phyloP scores from a whole-genome alignment of 1,284 basidiomycete species.

The Pascua sp. region DNA sequence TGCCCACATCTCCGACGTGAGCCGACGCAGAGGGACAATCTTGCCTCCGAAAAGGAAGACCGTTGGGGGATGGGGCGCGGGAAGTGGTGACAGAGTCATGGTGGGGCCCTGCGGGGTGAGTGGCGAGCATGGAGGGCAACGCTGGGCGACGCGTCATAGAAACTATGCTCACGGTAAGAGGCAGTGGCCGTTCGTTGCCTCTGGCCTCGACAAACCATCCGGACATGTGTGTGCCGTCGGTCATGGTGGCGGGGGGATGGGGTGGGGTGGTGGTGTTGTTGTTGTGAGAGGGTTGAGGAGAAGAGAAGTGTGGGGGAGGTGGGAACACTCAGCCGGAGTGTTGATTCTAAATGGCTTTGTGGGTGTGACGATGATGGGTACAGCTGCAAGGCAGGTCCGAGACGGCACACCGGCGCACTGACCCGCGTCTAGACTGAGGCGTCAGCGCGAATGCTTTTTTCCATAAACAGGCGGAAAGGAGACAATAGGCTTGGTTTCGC shows the following conservation, averaged over 20 bases:
- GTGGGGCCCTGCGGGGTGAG: slow-evolving; percentile 34
- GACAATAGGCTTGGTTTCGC: no score
- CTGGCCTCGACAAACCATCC: slow-evolving; percentile 76
- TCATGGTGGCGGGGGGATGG: slow-evolving; percentile 4
- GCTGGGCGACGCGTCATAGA: slow-evolving; percentile 21
- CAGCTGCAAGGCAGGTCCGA: no score
- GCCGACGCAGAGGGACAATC: slow-evolving; percentile 74
- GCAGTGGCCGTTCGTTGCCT: slow-evolving; percentile 74
- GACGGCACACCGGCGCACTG: no score
- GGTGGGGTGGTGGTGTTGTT: neutral
- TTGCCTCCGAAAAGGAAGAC: slow-evolving; percentile 68
- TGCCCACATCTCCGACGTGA: slow-evolving; percentile 81
- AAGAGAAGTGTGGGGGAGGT: neutral
- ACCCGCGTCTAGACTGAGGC: no score
- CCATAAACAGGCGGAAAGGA: no score
- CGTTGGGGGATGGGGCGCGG: slow-evolving; percentile 31
- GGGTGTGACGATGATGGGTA: no score
- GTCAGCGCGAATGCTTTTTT: no score
- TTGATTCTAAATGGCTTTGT: neutral
- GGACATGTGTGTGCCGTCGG: slow-evolving; percentile 59
- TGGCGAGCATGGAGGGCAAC: neutral
- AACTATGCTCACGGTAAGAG: slow-evolving; percentile 64
- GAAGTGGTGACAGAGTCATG: slow-evolving; percentile 40
- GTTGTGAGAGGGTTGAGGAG: neutral
- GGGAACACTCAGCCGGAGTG: neutral